phyloP scores from a whole-genome alignment of 768 basidiomycete genomes.

The Tremella mesenterica region DNA sequence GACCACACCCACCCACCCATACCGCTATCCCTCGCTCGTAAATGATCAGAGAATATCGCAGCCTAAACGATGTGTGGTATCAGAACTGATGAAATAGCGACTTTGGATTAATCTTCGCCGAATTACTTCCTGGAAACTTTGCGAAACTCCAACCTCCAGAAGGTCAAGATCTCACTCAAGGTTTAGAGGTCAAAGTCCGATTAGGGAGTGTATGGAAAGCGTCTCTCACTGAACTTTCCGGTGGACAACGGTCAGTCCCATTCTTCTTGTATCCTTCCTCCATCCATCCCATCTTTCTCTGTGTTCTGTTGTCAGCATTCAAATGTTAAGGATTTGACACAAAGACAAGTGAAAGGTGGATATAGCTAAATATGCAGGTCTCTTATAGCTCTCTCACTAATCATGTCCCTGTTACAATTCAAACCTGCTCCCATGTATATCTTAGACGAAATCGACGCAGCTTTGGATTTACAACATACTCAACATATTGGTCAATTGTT shows the following conservation, averaged over 20 bases:
- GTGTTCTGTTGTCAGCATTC: constrained; percentile 2
- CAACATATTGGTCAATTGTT: constrained; percentile 98
- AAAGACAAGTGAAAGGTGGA: neutral
- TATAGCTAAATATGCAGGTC: constrained; percentile 54
- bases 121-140: constrained; percentile 90
- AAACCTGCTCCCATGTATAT: constrained; percentile 99
- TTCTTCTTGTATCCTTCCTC: neutral
- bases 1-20: no score
- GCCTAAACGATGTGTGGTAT: no score
- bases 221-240: constrained; percentile 90
- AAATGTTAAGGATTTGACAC: neutral
- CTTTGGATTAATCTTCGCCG: constrained; percentile 92
- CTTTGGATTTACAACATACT: constrained; percentile 69
- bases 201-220: constrained; percentile 96
- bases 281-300: neutral
- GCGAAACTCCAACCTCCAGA: constrained; percentile 91
- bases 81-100: constrained; percentile 64
- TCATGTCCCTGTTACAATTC: constrained; percentile 98
- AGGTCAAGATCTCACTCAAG: constrained; percentile 83
- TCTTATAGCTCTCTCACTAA: constrained; percentile 90
- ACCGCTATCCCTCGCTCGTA: no score
- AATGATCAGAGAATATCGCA: no score
- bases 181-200: constrained; percentile 93
- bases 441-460: constrained; percentile 96
- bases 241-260: constrained; percentile 74